phyloP scores from a whole-genome alignment of 2,329 filamentous ascomycete genomes.

The Microdochium bolleyi region DNA sequence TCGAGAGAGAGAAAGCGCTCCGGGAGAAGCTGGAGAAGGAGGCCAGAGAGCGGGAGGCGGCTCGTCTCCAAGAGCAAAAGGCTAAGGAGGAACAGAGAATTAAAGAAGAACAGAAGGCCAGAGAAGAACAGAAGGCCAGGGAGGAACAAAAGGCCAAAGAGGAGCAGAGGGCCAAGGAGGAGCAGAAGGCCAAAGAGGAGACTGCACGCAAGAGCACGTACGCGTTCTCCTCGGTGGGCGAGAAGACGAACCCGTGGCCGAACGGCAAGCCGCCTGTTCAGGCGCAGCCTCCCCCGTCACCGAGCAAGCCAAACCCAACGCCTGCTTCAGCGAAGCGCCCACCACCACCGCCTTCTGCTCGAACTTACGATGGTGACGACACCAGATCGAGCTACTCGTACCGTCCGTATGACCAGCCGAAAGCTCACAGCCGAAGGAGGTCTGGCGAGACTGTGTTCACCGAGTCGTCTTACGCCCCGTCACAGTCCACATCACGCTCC shows the following conservation, averaged over 20 bases:
- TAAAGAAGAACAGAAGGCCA: slow-evolving; percentile 20
- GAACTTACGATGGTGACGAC: slow-evolving; percentile 49
- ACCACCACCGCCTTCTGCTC: slow-evolving; percentile 27
- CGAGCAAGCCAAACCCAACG: slow-evolving; percentile 11
- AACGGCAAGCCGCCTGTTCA: slow-evolving; percentile 44
- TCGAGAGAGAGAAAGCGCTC: slow-evolving; percentile 32
- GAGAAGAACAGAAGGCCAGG: slow-evolving; percentile 14
- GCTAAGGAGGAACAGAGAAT: slow-evolving; percentile 25
- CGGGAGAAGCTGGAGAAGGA: slow-evolving; percentile 36
- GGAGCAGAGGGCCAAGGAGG: slow-evolving; percentile 11
- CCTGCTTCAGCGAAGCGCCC: slow-evolving; percentile 14
- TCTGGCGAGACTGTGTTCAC: slow-evolving; percentile 69
- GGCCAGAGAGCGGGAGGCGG: slow-evolving; percentile 29
- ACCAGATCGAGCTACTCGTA: slow-evolving; percentile 65
- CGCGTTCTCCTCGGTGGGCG: slow-evolving; percentile 57
- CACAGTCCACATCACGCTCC: slow-evolving; percentile 74
- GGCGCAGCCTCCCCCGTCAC: slow-evolving; percentile 12
- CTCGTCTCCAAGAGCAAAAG: slow-evolving; percentile 8
- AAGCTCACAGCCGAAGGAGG: slow-evolving; percentile 46
- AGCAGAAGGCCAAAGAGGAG: slow-evolving; percentile 18
- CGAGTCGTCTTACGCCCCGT: slow-evolving; percentile 80
- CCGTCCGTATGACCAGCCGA: slow-evolving; percentile 68
- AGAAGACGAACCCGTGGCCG: slow-evolving; percentile 64
- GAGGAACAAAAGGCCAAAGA: background rate
- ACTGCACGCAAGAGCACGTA: slow-evolving; percentile 43